phyloP scores from a whole-genome alignment of 176 grass and related monocot genomes.

The Melocanna baccifera region DNA sequence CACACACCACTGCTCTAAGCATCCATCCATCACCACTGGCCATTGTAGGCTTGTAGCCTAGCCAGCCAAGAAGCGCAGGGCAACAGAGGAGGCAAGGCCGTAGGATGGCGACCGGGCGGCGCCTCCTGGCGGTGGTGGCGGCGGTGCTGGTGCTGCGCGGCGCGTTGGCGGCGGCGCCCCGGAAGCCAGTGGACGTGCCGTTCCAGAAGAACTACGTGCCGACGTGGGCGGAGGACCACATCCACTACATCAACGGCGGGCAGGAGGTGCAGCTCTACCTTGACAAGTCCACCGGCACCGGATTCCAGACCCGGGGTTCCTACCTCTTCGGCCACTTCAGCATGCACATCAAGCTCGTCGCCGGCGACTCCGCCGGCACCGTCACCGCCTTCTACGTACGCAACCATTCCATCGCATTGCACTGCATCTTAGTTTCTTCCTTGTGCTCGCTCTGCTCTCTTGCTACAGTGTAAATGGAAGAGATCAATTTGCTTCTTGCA shows the following conservation, averaged over 20 bases:
- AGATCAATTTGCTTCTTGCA: neutral
- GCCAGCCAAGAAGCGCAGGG: neutral
- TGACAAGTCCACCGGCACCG: conserved; percentile 62
- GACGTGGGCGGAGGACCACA: conserved; percentile 79
- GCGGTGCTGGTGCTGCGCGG: neutral
- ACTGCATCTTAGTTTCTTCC: neutral
- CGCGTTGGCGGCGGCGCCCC: conserved; percentile 23
- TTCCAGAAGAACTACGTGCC: conserved; percentile 78
- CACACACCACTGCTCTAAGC: neutral
- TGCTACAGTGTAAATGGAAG: neutral
- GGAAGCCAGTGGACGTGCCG: conserved; percentile 64
- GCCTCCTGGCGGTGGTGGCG: neutral
- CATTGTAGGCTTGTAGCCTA: neutral
- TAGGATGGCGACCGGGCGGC: neutral
- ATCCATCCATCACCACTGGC: neutral
- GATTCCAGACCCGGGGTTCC: conserved; percentile 72
- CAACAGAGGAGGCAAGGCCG: neutral
- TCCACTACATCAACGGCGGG: conserved; percentile 60
- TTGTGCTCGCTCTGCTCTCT: neutral
- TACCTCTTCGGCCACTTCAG: conserved; percentile 87
- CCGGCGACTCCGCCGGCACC: conserved; percentile 73
- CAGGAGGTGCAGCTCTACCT: conserved; percentile 64
- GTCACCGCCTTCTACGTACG: conserved; percentile 67
- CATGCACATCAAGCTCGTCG: conserved; percentile 91
- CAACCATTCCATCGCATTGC: too few species aligned